Evolutionary conservation across 441 rosid species (phyloP), one percentile per base, ranked within the genome.

Genomic region (Mallotus japonicus): DNA sequence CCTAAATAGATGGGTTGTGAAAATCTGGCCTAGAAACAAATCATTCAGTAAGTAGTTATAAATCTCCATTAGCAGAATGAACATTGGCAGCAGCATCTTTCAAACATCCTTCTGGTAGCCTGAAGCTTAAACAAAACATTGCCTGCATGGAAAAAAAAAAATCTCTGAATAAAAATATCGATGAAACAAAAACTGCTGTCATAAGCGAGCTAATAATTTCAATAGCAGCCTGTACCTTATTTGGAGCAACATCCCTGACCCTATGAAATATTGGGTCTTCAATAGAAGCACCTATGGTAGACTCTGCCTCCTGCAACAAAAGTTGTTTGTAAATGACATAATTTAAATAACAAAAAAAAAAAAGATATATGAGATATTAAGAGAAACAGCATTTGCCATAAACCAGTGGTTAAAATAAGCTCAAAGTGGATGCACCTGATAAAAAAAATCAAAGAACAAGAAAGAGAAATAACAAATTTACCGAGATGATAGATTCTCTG

Each of bases 191-290:
- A 32, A 53, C 4, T 24, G 19, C 46, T 65, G 49, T 7, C 15
- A 2, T 40, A 46, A 54, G 46, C 20, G 42, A 54, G 8, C 49
- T 37, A 66, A 5, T 53, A 17, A 67, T 56, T 34, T 62, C n/a
- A 44, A 44, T 14, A 53, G 24, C 3, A 57, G 19, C 47, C 20
- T 49, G 66, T 79, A 95, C 98, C 95, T 95, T 95, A 85, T 91
- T 91, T 14, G 98, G 99, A 75, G 99, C 99, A 73, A 95, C 99
- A 75, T 95, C 97, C 86, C 99, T 85, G 56, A 92, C 97, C 83
- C 84, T 84, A 69, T 89, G 98, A 82, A 92, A 88, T 50, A 81
- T 62, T 0, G 87, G 87, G 54, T 87, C 90, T 67, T 81, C 82
- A 65, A 92, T 86, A 34, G 51, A 57, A 64, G 89, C 88, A 76